Percentiles rank a stretch among this genome's conserved stretches.
Evolutionary conservation across 352 stramenopile species (phyloP).

Genomic region (Peronospora destructor): DNA sequence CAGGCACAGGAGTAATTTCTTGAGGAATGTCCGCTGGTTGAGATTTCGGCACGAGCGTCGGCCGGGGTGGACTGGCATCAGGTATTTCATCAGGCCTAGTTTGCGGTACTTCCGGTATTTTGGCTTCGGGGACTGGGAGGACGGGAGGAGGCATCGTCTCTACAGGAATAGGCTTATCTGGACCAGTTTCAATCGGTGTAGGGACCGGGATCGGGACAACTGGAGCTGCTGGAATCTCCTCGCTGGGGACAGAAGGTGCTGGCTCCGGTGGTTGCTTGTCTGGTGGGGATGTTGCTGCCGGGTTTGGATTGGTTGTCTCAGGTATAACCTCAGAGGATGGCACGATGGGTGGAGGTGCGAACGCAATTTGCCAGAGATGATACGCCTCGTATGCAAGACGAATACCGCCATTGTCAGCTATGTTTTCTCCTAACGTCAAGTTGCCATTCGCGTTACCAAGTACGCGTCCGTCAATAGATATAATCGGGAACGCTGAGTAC

Average conservation of each 20-base stretch:
- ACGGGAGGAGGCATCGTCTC: conserved; percentile 3
- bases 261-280: conserved; percentile 1
- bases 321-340: neutral
- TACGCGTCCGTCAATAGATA: conserved; percentile 28
- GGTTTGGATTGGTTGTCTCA: neutral
- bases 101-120: conserved; percentile 7
- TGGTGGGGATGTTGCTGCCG: conserved; percentile 1
- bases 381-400: conserved; percentile 81
- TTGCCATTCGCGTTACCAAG: conserved; percentile 81
- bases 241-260: neutral
- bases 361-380: conserved; percentile 41
- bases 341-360: conserved; percentile 5
- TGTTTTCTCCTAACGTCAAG: conserved; percentile 89
- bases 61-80: neutral
- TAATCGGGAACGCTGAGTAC: conserved; percentile 53
- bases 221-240: conserved; percentile 2
- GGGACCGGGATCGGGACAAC: conserved; percentile 3
- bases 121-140: conserved; percentile 12
- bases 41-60: conserved; percentile 4
- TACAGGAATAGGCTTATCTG: conserved; percentile 3
- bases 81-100: conserved; percentile 10
- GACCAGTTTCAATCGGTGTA: conserved; percentile 7
- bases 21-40: conserved; percentile 14
- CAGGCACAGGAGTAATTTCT: conserved; percentile 2
- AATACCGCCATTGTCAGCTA: conserved; percentile 87